phyloP scores from a whole-genome alignment of 1,139 yeast species.

The Diutina scorzettiae region DNA sequence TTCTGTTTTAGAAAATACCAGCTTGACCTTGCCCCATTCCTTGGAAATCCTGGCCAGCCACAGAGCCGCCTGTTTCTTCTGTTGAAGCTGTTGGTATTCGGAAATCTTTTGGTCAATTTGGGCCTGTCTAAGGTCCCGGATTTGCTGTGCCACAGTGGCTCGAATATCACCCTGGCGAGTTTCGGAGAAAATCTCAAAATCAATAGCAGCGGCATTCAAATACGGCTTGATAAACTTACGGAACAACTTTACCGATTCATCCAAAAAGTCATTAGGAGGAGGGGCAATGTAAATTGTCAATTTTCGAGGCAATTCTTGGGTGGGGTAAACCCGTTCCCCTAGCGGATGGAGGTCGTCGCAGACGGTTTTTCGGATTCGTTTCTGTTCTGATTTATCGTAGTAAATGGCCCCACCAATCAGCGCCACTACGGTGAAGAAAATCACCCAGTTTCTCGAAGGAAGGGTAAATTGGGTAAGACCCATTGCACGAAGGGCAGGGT shows the following conservation, averaged over 20 bases:
- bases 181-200: constrained; percentile 62
- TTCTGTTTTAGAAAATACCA: constrained; percentile 7
- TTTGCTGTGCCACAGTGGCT: constrained; percentile 66
- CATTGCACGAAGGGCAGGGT: constrained; percentile 82
- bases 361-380: constrained; percentile 52
- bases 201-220: constrained; percentile 76
- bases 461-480: constrained; percentile 69
- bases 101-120: constrained; percentile 10
- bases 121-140: constrained; percentile 54
- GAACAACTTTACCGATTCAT: constrained; percentile 62
- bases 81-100: constrained; percentile 4
- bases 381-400: constrained; percentile 71
- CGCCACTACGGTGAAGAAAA: constrained; percentile 68
- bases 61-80: constrained; percentile 6
- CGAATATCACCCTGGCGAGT: constrained; percentile 89
- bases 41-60: constrained; percentile 4
- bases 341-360: constrained; percentile 45
- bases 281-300: constrained; percentile 83
- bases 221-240: constrained; percentile 79
- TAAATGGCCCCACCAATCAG: constrained; percentile 58
- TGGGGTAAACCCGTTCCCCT: constrained; percentile 25
- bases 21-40: background rate
- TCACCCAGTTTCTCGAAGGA: constrained; percentile 90
- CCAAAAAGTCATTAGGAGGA: constrained; percentile 88
- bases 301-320: constrained; percentile 52